Base-by-base conservation (phyloP, 352 stramenopile genomes). In the Globisporangium perplexum region DNA sequence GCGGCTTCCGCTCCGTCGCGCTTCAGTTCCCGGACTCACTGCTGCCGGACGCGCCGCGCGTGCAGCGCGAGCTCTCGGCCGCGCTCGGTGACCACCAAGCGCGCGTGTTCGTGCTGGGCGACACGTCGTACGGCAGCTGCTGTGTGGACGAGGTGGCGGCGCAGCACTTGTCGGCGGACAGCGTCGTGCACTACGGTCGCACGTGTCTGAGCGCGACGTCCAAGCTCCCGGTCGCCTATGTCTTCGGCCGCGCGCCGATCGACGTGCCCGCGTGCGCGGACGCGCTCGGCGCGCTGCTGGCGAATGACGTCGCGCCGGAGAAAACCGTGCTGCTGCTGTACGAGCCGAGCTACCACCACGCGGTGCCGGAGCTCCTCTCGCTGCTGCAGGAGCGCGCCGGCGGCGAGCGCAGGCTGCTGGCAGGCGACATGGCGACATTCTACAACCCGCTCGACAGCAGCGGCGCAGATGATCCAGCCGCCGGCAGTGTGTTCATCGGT, bases 11-110 rank as follows among this genome's bases (percentile, higher is more conserved):
- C 44, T 78, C 71, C 60, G 78, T 98, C 36, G 96, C 93, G 46
- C 75, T 98, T 31, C 96, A 98, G 75, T 97, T 98, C 69, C 94
- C 96, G 5, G 93, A 98, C 71, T 95, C 94, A 50, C 66, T 98
- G 23, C 66, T 98, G 30, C 61, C 74, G 2, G 90, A 98, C 62
- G 86, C 93, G 24, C 62, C 87, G 8, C 72, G 83, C 31, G 74
- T 98, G 57, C 90, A 98, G 59, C 66, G 85, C 51, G 65, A 83
- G 51, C 66, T 94, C 3, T 86, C 80, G 43, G 60, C 78, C 26
- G 49, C 67, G 12, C 61, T 81, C 6, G 46, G 62, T 10, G 60
- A 65, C 14, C 65, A 28, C 59, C 73, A 66, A 57, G 66, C 88
- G 50, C 80, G 80, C 35, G 74, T 98, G 22, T 98, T 98, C 58